Conservation (phyloP, 176 grass and related monocot genomes). For the sorghum (Sorghum bicolor) region DNA sequence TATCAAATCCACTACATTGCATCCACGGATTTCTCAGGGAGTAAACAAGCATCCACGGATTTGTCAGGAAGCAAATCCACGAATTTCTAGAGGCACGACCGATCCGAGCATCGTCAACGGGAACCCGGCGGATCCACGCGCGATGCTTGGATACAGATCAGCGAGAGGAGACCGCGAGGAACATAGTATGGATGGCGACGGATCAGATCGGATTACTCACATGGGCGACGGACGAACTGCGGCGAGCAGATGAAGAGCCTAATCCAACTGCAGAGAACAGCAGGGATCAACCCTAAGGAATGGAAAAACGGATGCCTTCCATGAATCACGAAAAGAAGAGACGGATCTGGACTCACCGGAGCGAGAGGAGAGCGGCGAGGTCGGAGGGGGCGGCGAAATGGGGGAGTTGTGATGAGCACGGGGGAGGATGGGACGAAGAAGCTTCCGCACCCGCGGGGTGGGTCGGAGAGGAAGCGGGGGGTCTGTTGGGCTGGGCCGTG, state of each 20-base stretch:
- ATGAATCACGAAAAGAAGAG: not conserved
- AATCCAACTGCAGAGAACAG: slow-evolving; percentile 16
- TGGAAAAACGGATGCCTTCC: not conserved
- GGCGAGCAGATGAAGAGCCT: slow-evolving; percentile 8
- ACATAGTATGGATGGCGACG: not conserved
- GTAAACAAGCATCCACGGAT: not conserved
- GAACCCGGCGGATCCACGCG: not conserved
- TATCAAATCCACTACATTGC: not conserved
- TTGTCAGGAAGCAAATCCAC: not conserved
- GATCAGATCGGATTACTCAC: slow-evolving; percentile 38
- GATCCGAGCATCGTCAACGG: slow-evolving; percentile 2
- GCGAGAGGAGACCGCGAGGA: not conserved
- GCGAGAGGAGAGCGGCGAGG: not conserved
- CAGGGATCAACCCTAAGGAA: not conserved
- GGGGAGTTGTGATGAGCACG: not conserved
- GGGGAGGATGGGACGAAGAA: not conserved
- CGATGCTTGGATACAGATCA: not conserved
- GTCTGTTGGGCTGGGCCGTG: not conserved
- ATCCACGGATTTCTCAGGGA: not conserved
- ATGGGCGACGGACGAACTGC: slow-evolving; percentile 20
- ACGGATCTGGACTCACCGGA: slow-evolving; percentile 31
- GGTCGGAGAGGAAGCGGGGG: not conserved
- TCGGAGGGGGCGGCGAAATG: slow-evolving; percentile 14
- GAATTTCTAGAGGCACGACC: not conserved
- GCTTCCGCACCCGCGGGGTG: slow-evolving; percentile 1